Evolutionary conservation across 192 early-diverging fungal genomes (phyloP), one percentile per base, ranked within the genome.

Genomic region (Phlyctochytrium bullatum): DNA sequence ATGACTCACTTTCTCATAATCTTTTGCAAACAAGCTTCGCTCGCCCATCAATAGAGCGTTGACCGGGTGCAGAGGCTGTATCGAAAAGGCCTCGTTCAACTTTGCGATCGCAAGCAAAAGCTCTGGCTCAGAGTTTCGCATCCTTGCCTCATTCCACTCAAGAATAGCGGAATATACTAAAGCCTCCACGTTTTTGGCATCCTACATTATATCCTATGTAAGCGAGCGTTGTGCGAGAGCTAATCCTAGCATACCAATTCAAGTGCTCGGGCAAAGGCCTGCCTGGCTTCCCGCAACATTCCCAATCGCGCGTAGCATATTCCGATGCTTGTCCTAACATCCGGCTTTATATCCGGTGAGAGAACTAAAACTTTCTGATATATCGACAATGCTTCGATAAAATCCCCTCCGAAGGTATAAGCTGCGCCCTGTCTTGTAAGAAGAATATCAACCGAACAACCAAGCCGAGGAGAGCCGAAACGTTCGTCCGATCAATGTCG

Each of bases 261-360:
- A 33, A 90, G 59, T 10, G 88, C 89, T 10, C 91, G 78, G 52
- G 82, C 67, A 70, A 95, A 90, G 0, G 93, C 89, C 2, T 59
- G 53, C n/a, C 84, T 78, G 12, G 95, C 92, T 50, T 90, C 78
- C 16, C 74, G 78, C 24, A 66, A 27, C 80, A 91, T 89, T 1
- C 83, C 82, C 2, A 95, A 79, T 51, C 86, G 85, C 63, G 88
- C 79, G 74, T 87, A 91, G 72, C 95, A 98, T 60, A 95, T 79
- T 16, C 92, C 93, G 67, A 98, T 93, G 24, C 91, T 87, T 27
- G 95, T 76, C 29, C 95, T 87, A 36, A 86, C 80, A 73, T 94
- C 87, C 52, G 91, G 81, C 64, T 75, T 74, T 17, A 82, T 72
- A 2, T 79, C 69, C 1, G 93, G 88, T 31, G 75, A 70, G 61